These are phyloP conservation scores for Termitomyces titanicus DNA, from an alignment of 768 basidiomycete genomes.

Conservation along the genomic window DNA sequence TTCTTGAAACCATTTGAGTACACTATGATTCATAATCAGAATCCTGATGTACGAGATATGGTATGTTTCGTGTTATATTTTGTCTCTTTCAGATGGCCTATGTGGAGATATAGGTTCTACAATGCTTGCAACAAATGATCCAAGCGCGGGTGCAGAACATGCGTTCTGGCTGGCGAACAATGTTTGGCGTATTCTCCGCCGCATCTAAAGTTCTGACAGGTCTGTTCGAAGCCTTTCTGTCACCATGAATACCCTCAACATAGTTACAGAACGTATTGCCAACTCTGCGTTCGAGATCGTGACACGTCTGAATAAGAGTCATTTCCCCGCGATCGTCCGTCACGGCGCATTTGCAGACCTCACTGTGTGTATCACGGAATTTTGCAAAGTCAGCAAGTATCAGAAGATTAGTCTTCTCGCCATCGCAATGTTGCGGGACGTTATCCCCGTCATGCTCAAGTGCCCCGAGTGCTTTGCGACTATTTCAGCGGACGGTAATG, in stretches of 20 bases:
- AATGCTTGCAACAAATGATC: conserved; percentile 99
- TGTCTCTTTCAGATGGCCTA: not conserved
- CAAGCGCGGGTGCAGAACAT: conserved; percentile 93
- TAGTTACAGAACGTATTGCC: conserved; percentile 75
- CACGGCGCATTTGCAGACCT: conserved; percentile 95
- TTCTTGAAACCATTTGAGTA: conserved; percentile 98
- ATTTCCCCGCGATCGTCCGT: conserved; percentile 87
- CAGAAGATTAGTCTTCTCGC: conserved; percentile 97
- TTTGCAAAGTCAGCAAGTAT: conserved; percentile 99
- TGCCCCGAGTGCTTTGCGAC: conserved; percentile 61
- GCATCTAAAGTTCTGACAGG: conserved; percentile 91
- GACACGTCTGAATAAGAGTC: conserved; percentile 83
- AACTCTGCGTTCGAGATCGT: conserved; percentile 96
- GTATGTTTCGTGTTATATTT: conserved; percentile 35
- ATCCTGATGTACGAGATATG: conserved; percentile 96
- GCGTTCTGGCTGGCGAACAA: conserved; percentile 98
- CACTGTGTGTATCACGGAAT: conserved; percentile 96
- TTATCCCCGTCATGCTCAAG: conserved; percentile 88
- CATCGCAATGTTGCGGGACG: conserved; percentile 92
- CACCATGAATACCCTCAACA: conserved; percentile 9
- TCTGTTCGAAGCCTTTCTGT: conserved; percentile 26
- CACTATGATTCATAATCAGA: conserved; percentile 95
- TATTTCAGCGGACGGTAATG: conserved; percentile 20
- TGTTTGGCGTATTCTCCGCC: conserved; percentile 98
- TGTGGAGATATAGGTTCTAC: conserved; percentile 62